Evolutionary conservation across 2,329 filamentous ascomycete genomes (phyloP).

Genomic region (Intubia oerlemansii): DNA sequence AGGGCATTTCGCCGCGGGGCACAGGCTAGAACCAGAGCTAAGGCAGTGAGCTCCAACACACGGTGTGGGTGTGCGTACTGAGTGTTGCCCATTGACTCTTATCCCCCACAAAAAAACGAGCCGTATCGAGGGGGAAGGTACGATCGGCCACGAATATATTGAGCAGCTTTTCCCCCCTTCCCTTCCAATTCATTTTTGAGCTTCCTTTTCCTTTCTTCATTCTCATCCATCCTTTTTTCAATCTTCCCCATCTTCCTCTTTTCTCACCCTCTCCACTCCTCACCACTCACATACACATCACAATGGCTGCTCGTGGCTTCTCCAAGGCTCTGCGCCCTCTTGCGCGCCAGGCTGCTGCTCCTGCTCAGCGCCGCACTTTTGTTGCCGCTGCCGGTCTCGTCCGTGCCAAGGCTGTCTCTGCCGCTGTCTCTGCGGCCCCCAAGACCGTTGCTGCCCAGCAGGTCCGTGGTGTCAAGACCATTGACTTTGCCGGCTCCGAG

Average conservation of each 20-base stretch:
- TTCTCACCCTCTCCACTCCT: slow-evolving; percentile 10
- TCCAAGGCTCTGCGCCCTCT: slow-evolving; percentile 43
- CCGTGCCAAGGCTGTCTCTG: slow-evolving; percentile 25
- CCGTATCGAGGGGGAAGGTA: too few species aligned
- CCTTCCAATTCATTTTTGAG: slow-evolving; percentile 1
- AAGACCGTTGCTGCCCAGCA: slow-evolving; percentile 31
- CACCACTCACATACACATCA: slow-evolving; percentile 9
- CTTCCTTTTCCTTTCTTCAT: background rate
- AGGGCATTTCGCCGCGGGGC: too few species aligned
- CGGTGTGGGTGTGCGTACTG: too few species aligned
- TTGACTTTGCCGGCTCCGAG: slow-evolving; percentile 92
- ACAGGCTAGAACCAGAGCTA: too few species aligned
- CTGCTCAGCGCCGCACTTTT: slow-evolving; percentile 41
- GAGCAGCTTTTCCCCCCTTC: slow-evolving; percentile 1
- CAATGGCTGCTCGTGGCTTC: slow-evolving; percentile 62
- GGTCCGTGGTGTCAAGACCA: slow-evolving; percentile 84
- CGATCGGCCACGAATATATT: too few species aligned
- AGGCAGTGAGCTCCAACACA: too few species aligned
- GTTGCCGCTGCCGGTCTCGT: slow-evolving; percentile 35
- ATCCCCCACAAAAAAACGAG: too few species aligned
- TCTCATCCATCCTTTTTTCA: background rate
- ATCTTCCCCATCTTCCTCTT: background rate
- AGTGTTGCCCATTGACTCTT: too few species aligned
- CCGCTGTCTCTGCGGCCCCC: slow-evolving; percentile 15
- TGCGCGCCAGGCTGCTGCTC: slow-evolving; percentile 40